These are phyloP conservation scores for Phytophthora litchii DNA, from an alignment of 352 stramenopile genomes.

Conservation along the genomic window DNA sequence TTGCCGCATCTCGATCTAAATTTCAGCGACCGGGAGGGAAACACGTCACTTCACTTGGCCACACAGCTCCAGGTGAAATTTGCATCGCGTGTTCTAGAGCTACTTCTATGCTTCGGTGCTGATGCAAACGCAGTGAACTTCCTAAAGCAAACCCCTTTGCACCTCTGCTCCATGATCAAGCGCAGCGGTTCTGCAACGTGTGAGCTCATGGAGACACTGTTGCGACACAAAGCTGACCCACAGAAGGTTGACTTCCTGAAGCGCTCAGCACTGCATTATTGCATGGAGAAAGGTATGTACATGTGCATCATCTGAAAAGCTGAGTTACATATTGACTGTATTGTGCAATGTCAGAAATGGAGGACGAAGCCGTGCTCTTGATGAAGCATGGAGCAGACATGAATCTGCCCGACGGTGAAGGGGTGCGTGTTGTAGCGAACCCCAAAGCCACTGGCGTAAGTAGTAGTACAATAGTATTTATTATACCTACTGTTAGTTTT, in stretches of 20 bases:
- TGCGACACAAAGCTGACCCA: constrained; percentile 62
- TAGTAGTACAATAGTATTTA: constrained; percentile 23
- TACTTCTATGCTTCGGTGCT: constrained; percentile 74
- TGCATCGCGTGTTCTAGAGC: constrained; percentile 67
- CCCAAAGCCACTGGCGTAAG: constrained; percentile 67
- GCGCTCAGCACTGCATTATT: constrained; percentile 78
- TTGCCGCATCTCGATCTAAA: constrained; percentile 71
- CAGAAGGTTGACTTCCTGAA: constrained; percentile 70
- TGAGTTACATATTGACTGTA: constrained; percentile 5
- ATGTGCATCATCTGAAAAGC: neutral
- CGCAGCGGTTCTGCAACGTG: constrained; percentile 43
- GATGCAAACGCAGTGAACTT: constrained; percentile 68
- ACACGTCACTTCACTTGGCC: constrained; percentile 69
- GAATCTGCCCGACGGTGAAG: constrained; percentile 70
- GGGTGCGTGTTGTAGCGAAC: constrained; percentile 56
- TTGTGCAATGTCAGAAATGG: constrained; percentile 48
- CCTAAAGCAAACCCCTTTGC: constrained; percentile 74
- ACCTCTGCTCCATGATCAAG: constrained; percentile 77
- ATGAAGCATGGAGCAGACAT: constrained; percentile 73
- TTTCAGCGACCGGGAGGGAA: constrained; percentile 69
- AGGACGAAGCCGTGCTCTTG: constrained; percentile 61
- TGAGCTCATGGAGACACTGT: constrained; percentile 65
- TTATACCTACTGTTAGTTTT: neutral
- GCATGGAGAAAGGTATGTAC: constrained; percentile 67
- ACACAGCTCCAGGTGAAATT: constrained; percentile 65